Evolutionary conservation across 352 stramenopile species (phyloP), one percentile per base, ranked within the genome.

Genomic region (Globisporangium lucens): DNA sequence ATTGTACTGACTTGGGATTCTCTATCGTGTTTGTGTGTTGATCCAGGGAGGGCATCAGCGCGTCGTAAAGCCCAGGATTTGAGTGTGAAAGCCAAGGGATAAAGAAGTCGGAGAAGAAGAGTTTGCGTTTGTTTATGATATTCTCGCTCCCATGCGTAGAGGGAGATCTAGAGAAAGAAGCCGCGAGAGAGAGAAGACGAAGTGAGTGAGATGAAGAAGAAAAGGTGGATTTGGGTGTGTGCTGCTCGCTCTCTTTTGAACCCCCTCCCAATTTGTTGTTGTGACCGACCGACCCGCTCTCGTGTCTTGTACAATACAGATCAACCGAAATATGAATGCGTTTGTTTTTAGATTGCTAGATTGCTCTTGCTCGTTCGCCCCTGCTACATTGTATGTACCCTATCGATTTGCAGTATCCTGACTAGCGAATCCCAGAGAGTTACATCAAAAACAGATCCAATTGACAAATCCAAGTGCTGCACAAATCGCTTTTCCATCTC

Each of bases 11-110:
- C 51, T 36, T 47, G 41, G 17, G 35, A 33, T 41, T 22, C 52
- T 58, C 2, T 46, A 30, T 36, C 68, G 69, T 61, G 43, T 33
- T 29, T 56, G 13, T 46, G 12, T 46, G 38, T 46, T 46, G 12
- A 49, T 69, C 9, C 57, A 92, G 84, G 71, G 84, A 92, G 67
- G 84, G 84, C 29, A 84, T 92, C 71, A 92, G 84, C 61, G 84
- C 84, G 61, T 90, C 84, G 69, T 92, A 90, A 22, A 63, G 22
- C n/a, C 27, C 41, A 17, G 46, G 35, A 10, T 30, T 27, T 36
- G 56, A 24, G 38, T 46, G 43, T 49, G 41, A 49, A 41, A 27
- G 33, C 17, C 36, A 56, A 27, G 22, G 47, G 30, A 55, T 20
- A 35, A 47, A 51, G 13, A 46, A 46, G 38, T 46, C 38, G 38